These are phyloP conservation scores for Aspergillus fischeri DNA, from an alignment of 2,329 filamentous ascomycete species.

Conservation along the genomic window DNA sequence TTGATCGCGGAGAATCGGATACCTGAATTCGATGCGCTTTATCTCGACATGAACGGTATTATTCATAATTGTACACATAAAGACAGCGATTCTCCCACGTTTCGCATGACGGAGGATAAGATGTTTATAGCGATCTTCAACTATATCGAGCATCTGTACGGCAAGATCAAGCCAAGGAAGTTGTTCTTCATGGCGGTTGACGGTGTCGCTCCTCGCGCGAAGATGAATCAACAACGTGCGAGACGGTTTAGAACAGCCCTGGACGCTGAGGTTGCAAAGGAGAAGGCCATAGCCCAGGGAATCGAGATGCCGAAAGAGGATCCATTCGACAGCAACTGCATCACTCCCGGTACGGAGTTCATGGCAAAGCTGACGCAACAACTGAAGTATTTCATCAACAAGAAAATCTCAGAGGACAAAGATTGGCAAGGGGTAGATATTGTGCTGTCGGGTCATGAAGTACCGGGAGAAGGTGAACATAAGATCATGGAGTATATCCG, in stretches of 20 bases:
- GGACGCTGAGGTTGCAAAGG: slow-evolving; percentile 81
- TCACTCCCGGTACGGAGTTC: slow-evolving; percentile 92
- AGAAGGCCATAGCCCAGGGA: slow-evolving; percentile 87
- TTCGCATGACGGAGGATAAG: slow-evolving; percentile 92
- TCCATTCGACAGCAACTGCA: slow-evolving; percentile 97
- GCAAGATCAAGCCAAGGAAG: slow-evolving; percentile 97
- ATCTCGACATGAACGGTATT: slow-evolving; percentile 90
- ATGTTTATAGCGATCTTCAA: slow-evolving; percentile 99
- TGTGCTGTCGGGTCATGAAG: slow-evolving; percentile 94
- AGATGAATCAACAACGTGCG: slow-evolving; percentile 99
- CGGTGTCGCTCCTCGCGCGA: slow-evolving; percentile 92
- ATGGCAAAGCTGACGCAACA: slow-evolving; percentile 95
- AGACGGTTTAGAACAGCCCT: slow-evolving; percentile 91
- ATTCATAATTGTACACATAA: slow-evolving; percentile 99
- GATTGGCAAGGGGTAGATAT: slow-evolving; percentile 98
- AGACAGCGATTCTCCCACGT: slow-evolving; percentile 85
- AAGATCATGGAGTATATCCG: slow-evolving; percentile 99
- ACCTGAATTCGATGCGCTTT: slow-evolving; percentile 96
- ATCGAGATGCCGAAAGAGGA: slow-evolving; percentile 92
- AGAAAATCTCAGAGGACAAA: slow-evolving; percentile 93
- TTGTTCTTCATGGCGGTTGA: slow-evolving; percentile 99
- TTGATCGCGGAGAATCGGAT: slow-evolving; percentile 98
- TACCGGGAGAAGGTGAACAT: slow-evolving; percentile 96
- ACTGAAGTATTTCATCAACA: slow-evolving; percentile 97
- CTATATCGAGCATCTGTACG: slow-evolving; percentile 97